A percentile compares a stretch with the other conserved stretches of the same genome.
Evolutionary conservation across 2,329 filamentous ascomycete genomes (phyloP).

Genomic region (Colletotrichum filicis): DNA sequence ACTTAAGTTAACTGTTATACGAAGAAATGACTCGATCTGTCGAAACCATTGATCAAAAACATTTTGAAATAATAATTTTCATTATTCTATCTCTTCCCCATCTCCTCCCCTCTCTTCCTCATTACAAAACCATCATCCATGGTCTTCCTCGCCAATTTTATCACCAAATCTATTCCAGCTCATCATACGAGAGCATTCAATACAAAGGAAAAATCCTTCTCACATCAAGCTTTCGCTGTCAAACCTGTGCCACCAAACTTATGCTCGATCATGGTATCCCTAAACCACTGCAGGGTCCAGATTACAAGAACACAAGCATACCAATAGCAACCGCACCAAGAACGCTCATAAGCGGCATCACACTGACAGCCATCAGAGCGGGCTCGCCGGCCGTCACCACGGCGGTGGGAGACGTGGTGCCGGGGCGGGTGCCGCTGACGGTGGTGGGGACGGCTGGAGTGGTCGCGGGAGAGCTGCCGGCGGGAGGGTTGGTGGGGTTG

Average conservation of each 20-base stretch:
- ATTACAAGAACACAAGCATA: constrained; percentile 11
- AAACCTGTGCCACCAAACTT: no score
- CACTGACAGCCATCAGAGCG: neutral
- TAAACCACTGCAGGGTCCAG: no score
- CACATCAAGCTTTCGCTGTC: no score
- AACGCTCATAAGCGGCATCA: constrained; percentile 3
- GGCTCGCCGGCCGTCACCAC: constrained; percentile 5
- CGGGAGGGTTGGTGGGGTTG: neutral
- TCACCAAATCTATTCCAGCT: neutral
- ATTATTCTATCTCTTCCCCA: no score
- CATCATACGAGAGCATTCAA: neutral
- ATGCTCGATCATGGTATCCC: no score
- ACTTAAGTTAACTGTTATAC: no score
- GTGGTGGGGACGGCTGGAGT: neutral
- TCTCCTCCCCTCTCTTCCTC: no score
- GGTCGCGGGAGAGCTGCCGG: neutral
- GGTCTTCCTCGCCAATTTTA: neutral
- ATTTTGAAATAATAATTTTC: no score
- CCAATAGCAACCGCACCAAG: constrained; percentile 21
- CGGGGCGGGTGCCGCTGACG: neutral
- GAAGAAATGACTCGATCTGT: no score
- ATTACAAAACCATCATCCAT: neutral
- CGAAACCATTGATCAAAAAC: no score
- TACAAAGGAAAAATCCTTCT: neutral
- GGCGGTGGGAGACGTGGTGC: neutral